These are phyloP conservation scores for Millerozyma acaciae DNA, from an alignment of 805 yeast genomes.

Conservation along the genomic window DNA sequence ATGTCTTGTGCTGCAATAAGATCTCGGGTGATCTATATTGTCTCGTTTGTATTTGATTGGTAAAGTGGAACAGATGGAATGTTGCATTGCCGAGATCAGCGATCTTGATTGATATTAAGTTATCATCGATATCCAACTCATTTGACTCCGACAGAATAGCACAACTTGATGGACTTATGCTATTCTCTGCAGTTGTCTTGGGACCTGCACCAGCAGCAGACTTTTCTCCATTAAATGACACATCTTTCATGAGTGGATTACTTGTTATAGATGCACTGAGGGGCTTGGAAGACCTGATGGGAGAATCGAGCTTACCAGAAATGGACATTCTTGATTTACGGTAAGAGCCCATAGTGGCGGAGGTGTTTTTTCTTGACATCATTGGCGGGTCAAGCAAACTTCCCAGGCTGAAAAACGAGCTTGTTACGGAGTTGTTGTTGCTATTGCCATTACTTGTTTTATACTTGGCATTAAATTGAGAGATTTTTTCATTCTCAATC, in stretches of 20 bases:
- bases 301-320: conserved; percentile 17
- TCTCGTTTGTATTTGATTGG: conserved; percentile 86
- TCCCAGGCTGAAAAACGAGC: no score
- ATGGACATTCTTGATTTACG: conserved; percentile 12
- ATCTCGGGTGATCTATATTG: conserved; percentile 89
- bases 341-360: conserved; percentile 4
- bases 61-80: conserved; percentile 73
- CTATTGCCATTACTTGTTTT: conserved; percentile 1
- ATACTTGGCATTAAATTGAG: conserved; percentile 8
- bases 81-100: conserved; percentile 95
- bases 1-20: conserved; percentile 33
- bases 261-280: conserved; percentile 41
- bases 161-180: conserved; percentile 4
- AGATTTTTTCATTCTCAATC: conserved; percentile 30
- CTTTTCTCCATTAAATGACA: conserved; percentile 4
- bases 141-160: neutral
- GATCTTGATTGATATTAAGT: conserved; percentile 52
- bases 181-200: neutral
- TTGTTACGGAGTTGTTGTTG: conserved; percentile 2
- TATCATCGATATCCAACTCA: neutral
- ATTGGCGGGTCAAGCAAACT: no score
- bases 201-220: neutral
- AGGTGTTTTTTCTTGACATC: neutral
- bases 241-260: conserved; percentile 10
- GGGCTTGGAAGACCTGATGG: conserved; percentile 46